These are phyloP conservation scores for Phytophthora agathidicida DNA, from an alignment of 352 stramenopile genomes.

Conservation along the genomic window DNA sequence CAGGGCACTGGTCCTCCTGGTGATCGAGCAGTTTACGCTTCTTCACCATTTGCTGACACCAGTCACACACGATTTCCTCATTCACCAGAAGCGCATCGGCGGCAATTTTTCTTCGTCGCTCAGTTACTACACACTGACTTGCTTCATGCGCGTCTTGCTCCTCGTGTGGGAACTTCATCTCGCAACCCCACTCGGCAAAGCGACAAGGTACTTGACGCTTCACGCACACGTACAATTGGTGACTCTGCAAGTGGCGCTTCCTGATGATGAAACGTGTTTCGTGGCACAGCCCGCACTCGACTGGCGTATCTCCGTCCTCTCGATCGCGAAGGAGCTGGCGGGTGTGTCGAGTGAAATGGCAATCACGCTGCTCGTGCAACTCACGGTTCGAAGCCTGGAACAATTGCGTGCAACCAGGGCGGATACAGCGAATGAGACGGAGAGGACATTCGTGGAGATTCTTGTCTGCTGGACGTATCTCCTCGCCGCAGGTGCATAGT, in stretches of 20 bases:
- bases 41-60: conserved; percentile 63
- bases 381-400: conserved; percentile 38
- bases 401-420: conserved; percentile 43
- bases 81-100: conserved; percentile 55
- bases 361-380: conserved; percentile 52
- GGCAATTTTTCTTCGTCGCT: conserved; percentile 43
- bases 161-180: conserved; percentile 38
- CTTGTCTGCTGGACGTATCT: conserved; percentile 42
- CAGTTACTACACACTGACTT: conserved; percentile 48
- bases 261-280: conserved; percentile 35
- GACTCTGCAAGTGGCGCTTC: conserved; percentile 45
- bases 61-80: conserved; percentile 62
- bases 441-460: conserved; percentile 50
- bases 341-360: conserved; percentile 34
- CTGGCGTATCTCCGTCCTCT: conserved; percentile 41
- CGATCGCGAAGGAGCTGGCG: conserved; percentile 49
- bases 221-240: conserved; percentile 50
- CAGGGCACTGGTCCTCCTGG: conserved; percentile 77
- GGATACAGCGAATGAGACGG: conserved; percentile 48
- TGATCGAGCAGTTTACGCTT: conserved; percentile 76
- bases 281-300: conserved; percentile 48
- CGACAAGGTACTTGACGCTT: conserved; percentile 57
- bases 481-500: conserved; percentile 61
- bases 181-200: conserved; percentile 61
- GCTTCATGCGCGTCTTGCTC: conserved; percentile 50